These are phyloP conservation scores for Nasturtium officinale DNA, from an alignment of 345 rosid species.

Conservation along the genomic window DNA sequence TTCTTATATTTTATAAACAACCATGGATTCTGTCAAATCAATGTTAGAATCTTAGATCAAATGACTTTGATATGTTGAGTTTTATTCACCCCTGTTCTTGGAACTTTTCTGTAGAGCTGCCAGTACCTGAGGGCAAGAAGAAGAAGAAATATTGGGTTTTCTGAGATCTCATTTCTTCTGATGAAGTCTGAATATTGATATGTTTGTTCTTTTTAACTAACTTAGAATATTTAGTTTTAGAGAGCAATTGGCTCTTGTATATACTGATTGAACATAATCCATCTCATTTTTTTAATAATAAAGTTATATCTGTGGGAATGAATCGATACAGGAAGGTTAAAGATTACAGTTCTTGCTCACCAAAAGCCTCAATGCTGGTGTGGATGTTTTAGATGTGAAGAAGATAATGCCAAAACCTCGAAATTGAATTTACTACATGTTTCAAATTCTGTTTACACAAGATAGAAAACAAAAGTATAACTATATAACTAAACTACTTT, in stretches of 20 bases:
- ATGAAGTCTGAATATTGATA: conserved; percentile 4
- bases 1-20: background rate
- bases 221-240: conserved; percentile 24
- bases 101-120: conserved; percentile 33
- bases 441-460: background rate
- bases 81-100: conserved; percentile 5
- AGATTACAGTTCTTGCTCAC: background rate
- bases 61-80: background rate
- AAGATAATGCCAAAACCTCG: background rate
- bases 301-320: background rate
- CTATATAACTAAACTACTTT: background rate
- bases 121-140: conserved; percentile 38
- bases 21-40: background rate
- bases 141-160: conserved; percentile 47
- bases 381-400: background rate
- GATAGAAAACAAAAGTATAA: background rate
- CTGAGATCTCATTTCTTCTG: conserved; percentile 25
- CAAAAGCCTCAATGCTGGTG: background rate
- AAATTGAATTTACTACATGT: background rate
- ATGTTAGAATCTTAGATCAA: conserved; percentile 11
- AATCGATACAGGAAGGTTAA: background rate
- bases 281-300: conserved; percentile 18
- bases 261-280: conserved; percentile 26
- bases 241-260: conserved; percentile 26
- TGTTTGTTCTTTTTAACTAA: conserved; percentile 38